A percentile compares a stretch with the other conserved stretches of the same genome.
Evolutionary conservation across 2,329 filamentous ascomycete genomes (phyloP).

Genomic region (Rugonectria rugulosa): DNA sequence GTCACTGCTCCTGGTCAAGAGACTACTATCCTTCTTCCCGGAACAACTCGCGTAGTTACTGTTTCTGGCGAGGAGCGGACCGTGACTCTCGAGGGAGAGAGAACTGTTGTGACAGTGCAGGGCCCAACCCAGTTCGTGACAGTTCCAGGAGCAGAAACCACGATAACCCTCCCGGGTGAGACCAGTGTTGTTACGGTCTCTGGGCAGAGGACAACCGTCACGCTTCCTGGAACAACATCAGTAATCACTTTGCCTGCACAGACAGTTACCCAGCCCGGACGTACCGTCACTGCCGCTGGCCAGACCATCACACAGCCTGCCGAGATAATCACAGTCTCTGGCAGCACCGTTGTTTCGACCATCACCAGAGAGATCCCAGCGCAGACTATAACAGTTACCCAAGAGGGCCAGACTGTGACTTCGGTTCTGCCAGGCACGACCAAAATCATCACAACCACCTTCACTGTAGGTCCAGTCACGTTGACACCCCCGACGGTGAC

Average conservation of each 20-base stretch:
- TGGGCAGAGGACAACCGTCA: constrained; percentile 34
- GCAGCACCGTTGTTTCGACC: constrained; percentile 43
- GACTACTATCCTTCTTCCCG: constrained; percentile 17
- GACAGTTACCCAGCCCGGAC: constrained; percentile 5
- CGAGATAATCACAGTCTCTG: constrained; percentile 34
- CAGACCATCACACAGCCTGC: constrained; percentile 29
- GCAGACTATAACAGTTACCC: constrained; percentile 43
- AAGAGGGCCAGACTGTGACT: constrained; percentile 40
- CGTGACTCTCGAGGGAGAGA: constrained; percentile 26
- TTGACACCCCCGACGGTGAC: constrained; percentile 36
- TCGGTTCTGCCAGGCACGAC: constrained; percentile 39
- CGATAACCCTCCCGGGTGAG: constrained; percentile 38
- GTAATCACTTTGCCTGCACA: constrained; percentile 13
- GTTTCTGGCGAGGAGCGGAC: constrained; percentile 34
- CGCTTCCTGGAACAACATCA: constrained; percentile 21
- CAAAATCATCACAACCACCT: constrained; percentile 41
- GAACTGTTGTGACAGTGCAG: constrained; percentile 1
- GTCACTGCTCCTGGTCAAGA: constrained; percentile 33
- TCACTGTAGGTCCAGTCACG: constrained; percentile 39
- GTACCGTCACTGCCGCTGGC: constrained; percentile 23
- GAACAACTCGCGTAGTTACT: constrained; percentile 25
- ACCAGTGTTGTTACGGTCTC: constrained; percentile 25
- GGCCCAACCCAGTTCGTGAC: constrained; percentile 9
- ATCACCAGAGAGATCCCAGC: constrained; percentile 40
- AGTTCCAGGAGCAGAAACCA: constrained; percentile 17